A percentile compares a stretch with the other conserved stretches of the same genome.
phyloP scores from a whole-genome alignment of 2,329 filamentous ascomycete species.

The Cladosporium phlei region DNA sequence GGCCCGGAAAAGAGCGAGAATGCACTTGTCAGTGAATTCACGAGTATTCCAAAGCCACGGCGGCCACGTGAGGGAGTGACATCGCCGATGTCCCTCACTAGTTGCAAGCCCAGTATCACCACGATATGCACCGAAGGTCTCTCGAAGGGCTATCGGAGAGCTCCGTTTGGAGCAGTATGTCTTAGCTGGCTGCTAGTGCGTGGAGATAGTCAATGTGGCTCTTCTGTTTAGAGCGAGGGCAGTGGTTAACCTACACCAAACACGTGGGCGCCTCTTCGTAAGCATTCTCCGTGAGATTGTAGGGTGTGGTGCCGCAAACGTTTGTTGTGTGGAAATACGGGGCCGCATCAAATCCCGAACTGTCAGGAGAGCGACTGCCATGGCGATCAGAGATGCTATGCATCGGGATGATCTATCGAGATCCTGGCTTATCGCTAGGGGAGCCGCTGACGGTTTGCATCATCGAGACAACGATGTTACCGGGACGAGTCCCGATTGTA shows the following conservation, averaged over 20 bases:
- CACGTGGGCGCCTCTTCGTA: not conserved
- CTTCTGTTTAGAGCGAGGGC: too few species aligned
- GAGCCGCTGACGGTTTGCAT: not conserved
- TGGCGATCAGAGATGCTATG: not conserved
- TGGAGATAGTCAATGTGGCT: too few species aligned
- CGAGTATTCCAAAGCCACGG: not conserved
- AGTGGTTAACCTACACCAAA: not conserved
- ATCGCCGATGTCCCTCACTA: not conserved
- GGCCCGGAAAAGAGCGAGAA: not conserved
- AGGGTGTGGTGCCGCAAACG: not conserved
- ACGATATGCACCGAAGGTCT: too few species aligned
- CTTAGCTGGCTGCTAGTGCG: too few species aligned
- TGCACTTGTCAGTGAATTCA: not conserved
- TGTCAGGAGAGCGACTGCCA: conserved; percentile 1
- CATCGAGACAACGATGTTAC: too few species aligned
- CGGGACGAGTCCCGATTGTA: too few species aligned
- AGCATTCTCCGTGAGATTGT: too few species aligned
- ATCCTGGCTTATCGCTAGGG: not conserved
- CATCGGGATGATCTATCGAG: not conserved
- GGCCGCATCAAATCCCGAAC: not conserved
- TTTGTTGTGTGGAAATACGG: not conserved
- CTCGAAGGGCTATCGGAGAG: too few species aligned
- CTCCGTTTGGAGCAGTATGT: too few species aligned
- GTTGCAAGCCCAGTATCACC: not conserved
- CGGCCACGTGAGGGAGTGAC: not conserved